phyloP scores from a whole-genome alignment of 768 basidiomycete species.

The Suillus cothurnatus region DNA sequence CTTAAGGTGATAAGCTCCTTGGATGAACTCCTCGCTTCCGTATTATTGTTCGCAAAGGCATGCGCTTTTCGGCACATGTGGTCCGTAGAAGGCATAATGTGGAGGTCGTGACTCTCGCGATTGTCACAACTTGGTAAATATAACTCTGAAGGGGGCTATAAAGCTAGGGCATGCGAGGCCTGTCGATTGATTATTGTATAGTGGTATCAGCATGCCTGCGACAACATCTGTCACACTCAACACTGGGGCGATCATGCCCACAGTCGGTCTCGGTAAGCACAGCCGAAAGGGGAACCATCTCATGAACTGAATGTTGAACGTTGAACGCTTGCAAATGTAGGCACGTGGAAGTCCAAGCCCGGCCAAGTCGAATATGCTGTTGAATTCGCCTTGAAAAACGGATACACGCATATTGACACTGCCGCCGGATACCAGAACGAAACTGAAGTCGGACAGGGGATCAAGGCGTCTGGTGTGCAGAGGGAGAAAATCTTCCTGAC shows the following conservation, averaged over 20 bases:
- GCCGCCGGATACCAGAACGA: constrained; percentile 76
- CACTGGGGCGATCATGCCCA: constrained; percentile 78
- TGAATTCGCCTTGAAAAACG: constrained; percentile 67
- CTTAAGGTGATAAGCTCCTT: background rate
- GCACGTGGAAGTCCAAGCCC: constrained; percentile 79
- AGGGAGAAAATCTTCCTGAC: constrained; percentile 81
- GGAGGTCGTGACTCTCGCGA: constrained; percentile 5
- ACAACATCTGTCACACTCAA: constrained; percentile 60
- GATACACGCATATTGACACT: constrained; percentile 76
- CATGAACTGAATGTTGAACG: background rate
- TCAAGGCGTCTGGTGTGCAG: constrained; percentile 70
- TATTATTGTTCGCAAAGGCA: background rate
- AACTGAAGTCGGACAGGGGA: constrained; percentile 78
- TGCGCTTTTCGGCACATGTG: background rate
- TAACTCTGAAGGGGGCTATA: constrained; percentile 8
- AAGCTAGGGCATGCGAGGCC: background rate
- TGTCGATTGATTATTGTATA: background rate
- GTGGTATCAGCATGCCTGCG: constrained; percentile 46
- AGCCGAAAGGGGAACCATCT: background rate
- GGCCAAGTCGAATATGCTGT: constrained; percentile 77
- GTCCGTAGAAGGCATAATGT: constrained; percentile 1
- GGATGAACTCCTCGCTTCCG: background rate
- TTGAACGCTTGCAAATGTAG: constrained; percentile 31
- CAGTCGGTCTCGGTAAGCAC: constrained; percentile 61
- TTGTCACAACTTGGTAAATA: constrained; percentile 7